Conservation (phyloP, 1,284 basidiomycete species). For the Ustilago crameri region DNA sequence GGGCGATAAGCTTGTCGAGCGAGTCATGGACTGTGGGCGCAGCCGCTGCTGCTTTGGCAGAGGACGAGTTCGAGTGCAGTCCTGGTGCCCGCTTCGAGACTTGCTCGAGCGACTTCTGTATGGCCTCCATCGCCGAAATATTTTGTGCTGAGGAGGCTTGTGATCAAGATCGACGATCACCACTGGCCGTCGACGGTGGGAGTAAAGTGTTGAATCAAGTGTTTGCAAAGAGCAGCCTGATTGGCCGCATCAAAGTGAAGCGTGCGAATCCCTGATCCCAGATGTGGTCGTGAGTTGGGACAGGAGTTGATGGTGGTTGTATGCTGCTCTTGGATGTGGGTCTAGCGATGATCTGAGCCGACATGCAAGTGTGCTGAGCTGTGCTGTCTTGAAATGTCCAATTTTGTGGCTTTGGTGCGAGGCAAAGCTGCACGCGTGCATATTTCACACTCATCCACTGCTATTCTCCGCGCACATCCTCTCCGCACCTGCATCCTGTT, state of each 20-base stretch:
- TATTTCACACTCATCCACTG: constrained; percentile 3
- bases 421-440: constrained; percentile 6
- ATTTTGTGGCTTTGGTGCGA: background rate
- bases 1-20: constrained; percentile 54
- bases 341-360: constrained; percentile 1
- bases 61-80: constrained; percentile 38
- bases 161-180: too few relatives aligned
- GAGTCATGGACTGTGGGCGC: constrained; percentile 50
- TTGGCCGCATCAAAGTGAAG: too few relatives aligned
- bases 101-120: constrained; percentile 59
- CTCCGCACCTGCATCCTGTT: background rate
- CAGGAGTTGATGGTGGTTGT: background rate
- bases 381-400: background rate
- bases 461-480: background rate
- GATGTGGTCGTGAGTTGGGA: background rate
- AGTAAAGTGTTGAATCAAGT: too few relatives aligned
- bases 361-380: constrained; percentile 4
- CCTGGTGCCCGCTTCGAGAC: constrained; percentile 48
- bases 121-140: constrained; percentile 50
- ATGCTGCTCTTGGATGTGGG: background rate
- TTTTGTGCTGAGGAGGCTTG: background rate
- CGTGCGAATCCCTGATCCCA: too few relatives aligned
- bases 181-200: too few relatives aligned
- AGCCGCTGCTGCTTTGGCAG: constrained; percentile 24
- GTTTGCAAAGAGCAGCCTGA: too few relatives aligned